phyloP scores from a whole-genome alignment of 1,284 basidiomycete genomes.

The Puccinia polysora region DNA sequence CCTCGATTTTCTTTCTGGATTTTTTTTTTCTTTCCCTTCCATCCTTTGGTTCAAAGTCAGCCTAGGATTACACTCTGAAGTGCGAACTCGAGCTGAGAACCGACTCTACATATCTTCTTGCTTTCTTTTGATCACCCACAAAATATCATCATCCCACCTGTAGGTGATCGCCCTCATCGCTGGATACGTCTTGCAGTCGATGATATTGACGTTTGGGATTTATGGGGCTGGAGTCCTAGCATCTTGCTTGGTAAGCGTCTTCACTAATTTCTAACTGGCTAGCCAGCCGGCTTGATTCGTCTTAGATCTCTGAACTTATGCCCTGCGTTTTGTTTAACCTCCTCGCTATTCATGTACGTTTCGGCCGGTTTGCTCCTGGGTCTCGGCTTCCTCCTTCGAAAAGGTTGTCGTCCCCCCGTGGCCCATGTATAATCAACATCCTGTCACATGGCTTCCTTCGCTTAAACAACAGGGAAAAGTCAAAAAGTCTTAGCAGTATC shows the following conservation, averaged over 20 bases:
- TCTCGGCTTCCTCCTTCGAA: too few species aligned
- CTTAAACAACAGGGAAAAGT: not conserved
- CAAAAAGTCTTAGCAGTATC: too few species aligned
- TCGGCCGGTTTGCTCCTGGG: too few species aligned
- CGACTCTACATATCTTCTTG: too few species aligned
- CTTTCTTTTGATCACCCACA: too few species aligned
- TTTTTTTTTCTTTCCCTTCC: not conserved
- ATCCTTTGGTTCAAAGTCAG: not conserved
- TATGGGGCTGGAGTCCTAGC: not conserved
- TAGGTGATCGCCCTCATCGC: too few species aligned
- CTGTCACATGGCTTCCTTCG: slow-evolving; percentile 1
- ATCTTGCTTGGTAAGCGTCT: not conserved
- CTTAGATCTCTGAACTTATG: not conserved
- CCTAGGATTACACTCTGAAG: not conserved
- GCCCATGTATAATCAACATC: slow-evolving; percentile 9
- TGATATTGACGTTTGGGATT: slow-evolving; percentile 5
- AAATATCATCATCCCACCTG: too few species aligned
- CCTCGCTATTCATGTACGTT: too few species aligned
- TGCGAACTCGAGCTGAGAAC: too few species aligned
- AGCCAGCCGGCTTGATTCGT: too few species aligned
- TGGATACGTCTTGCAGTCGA: too few species aligned
- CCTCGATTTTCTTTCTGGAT: too few species aligned
- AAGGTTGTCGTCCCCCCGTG: slow-evolving; percentile 15
- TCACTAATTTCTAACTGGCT: not conserved
- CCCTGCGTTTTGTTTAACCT: not conserved